Percentiles rank a stretch among this genome's conserved stretches.
These are phyloP conservation scores for Capsella bursapastoris DNA, from an alignment of 345 rosid species.

Conservation along the genomic window DNA sequence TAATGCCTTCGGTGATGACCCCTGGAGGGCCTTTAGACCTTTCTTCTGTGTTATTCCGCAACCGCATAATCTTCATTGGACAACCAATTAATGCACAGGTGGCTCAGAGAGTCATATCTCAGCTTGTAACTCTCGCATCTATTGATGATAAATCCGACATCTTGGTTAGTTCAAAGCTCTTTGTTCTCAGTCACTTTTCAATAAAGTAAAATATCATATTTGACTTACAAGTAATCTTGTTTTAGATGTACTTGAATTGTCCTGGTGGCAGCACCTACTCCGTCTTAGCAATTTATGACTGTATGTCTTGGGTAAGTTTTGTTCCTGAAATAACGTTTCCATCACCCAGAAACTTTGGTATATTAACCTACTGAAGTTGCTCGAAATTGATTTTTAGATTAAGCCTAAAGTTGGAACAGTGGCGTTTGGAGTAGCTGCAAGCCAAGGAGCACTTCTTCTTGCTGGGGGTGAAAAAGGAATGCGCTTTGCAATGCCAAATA, in stretches of 20 bases:
- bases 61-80: constrained; percentile 89
- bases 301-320: constrained; percentile 88
- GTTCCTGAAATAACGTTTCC: neutral
- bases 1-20: constrained; percentile 87
- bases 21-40: constrained; percentile 93
- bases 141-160: constrained; percentile 87
- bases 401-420: constrained; percentile 96
- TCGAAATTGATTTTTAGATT: constrained; percentile 54
- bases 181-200: constrained; percentile 2
- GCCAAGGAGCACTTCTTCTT: constrained; percentile 91
- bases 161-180: constrained; percentile 54
- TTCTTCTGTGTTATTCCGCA: constrained; percentile 78
- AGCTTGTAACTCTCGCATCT: constrained; percentile 90
- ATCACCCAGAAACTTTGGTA: neutral
- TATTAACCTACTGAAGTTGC: neutral
- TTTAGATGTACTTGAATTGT: constrained; percentile 83
- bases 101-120: constrained; percentile 91
- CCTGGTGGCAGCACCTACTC: constrained; percentile 96
- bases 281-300: constrained; percentile 88
- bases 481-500: constrained; percentile 96
- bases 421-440: constrained; percentile 94
- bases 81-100: constrained; percentile 80
- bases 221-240: constrained; percentile 26
- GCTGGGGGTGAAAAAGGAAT: constrained; percentile 98
- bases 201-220: neutral